These are phyloP conservation scores for Pseudogymnoascus sp. DNA, from an alignment of 2,329 filamentous ascomycete genomes.

Conservation along the genomic window DNA sequence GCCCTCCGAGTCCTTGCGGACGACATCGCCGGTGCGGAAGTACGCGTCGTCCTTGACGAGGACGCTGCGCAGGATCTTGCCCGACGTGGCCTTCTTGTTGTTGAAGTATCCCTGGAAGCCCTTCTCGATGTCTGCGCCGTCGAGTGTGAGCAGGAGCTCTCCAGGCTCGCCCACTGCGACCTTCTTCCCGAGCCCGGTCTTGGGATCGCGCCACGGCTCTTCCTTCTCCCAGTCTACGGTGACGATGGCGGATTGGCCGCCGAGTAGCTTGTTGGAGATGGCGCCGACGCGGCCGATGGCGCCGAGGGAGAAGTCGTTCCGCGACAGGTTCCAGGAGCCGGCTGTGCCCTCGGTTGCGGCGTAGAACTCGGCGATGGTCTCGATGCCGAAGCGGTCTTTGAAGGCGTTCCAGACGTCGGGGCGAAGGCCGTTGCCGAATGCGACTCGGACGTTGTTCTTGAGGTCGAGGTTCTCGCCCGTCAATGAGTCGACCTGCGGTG, in stretches of 20 bases:
- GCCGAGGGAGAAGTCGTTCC: constrained; percentile 65
- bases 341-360: constrained; percentile 65
- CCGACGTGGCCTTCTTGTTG: constrained; percentile 59
- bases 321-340: constrained; percentile 63
- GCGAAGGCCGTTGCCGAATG: constrained; percentile 77
- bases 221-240: constrained; percentile 66
- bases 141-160: constrained; percentile 67
- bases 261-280: constrained; percentile 49
- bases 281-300: constrained; percentile 68
- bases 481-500: constrained; percentile 51
- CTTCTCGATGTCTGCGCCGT: constrained; percentile 51
- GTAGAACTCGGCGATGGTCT: constrained; percentile 72
- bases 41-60: constrained; percentile 69
- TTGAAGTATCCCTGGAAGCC: constrained; percentile 79
- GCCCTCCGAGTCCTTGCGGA: constrained; percentile 63
- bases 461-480: constrained; percentile 64
- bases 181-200: constrained; percentile 59
- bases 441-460: constrained; percentile 63
- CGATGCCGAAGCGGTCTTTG: constrained; percentile 71
- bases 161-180: constrained; percentile 56
- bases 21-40: constrained; percentile 77
- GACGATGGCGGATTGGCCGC: constrained; percentile 48
- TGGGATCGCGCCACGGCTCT: constrained; percentile 56
- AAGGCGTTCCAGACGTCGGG: constrained; percentile 82
- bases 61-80: constrained; percentile 68